A percentile compares a stretch with the other conserved stretches of the same genome.
phyloP scores from a whole-genome alignment of 768 basidiomycete genomes.

The Clitopilus hobsonii region DNA sequence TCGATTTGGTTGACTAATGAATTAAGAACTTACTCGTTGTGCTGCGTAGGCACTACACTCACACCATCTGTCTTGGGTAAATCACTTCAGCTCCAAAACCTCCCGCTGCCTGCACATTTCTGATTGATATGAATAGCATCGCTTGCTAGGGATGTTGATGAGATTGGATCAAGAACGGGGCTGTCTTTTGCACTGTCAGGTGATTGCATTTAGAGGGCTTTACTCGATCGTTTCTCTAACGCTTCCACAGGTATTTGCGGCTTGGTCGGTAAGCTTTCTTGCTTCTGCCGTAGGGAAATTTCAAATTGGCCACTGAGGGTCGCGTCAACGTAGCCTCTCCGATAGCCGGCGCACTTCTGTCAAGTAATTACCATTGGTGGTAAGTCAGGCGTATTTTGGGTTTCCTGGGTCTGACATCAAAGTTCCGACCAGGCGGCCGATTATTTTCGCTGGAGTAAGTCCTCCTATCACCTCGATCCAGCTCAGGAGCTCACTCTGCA shows the following conservation, averaged over 20 bases:
- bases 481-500: no score
- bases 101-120: background rate
- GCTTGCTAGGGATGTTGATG: background rate
- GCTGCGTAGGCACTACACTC: conserved; percentile 12
- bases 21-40: background rate
- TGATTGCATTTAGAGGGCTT: background rate
- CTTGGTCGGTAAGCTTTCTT: background rate
- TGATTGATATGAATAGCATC: background rate
- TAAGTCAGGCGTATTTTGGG: background rate
- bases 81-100: background rate
- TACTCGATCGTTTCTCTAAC: background rate
- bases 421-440: background rate
- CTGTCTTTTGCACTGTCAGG: background rate
- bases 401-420: background rate
- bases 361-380: background rate
- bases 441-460: conserved; percentile 1
- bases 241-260: background rate
- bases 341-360: background rate
- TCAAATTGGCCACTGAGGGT: background rate
- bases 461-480: no score
- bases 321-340: background rate
- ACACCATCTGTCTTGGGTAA: conserved; percentile 22
- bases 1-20: background rate
- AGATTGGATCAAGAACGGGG: background rate
- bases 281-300: background rate